A percentile compares a stretch with the other conserved stretches of the same genome.
phyloP scores from a whole-genome alignment of 495 filamentous ascomycete genomes.

The Friedmanniomyces endolithicus region DNA sequence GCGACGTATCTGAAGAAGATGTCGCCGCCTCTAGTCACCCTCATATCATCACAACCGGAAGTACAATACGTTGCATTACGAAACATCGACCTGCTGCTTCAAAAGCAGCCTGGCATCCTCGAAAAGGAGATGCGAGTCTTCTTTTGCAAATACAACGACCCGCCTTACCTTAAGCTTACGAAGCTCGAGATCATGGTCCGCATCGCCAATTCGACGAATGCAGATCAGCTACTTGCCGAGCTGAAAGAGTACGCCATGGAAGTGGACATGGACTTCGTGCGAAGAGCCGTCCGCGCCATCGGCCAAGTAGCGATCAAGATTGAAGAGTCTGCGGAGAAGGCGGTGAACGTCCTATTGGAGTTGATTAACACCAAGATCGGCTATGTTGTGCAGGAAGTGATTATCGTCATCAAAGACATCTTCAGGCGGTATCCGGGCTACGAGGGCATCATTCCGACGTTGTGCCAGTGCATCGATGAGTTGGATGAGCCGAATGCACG shows the following conservation, averaged over 20 bases:
- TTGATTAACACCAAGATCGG: slow-evolving; percentile 95
- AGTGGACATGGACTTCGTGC: slow-evolving; percentile 98
- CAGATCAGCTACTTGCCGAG: slow-evolving; percentile 86
- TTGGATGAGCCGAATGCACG: slow-evolving; percentile 88
- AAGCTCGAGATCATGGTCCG: slow-evolving; percentile 99
- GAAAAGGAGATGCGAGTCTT: slow-evolving; percentile 96
- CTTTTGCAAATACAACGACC: slow-evolving; percentile 99
- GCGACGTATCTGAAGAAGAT: slow-evolving; percentile 90
- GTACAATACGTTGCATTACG: slow-evolving; percentile 94
- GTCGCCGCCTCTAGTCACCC: slow-evolving; percentile 90
- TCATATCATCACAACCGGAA: slow-evolving; percentile 89
- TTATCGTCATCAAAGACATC: slow-evolving; percentile 97
- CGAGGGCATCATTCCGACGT: slow-evolving; percentile 90
- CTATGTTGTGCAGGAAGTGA: slow-evolving; percentile 96
- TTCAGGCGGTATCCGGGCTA: slow-evolving; percentile 96
- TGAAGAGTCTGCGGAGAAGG: slow-evolving; percentile 82
- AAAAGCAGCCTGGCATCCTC: slow-evolving; percentile 90
- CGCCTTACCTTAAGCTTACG: slow-evolving; percentile 91
- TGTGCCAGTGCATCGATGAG: slow-evolving; percentile 95
- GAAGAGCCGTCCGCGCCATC: slow-evolving; percentile 84
- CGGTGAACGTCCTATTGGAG: slow-evolving; percentile 86
- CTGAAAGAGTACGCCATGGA: slow-evolving; percentile 95
- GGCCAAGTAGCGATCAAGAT: slow-evolving; percentile 98
- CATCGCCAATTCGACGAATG: slow-evolving; percentile 95
- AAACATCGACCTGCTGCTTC: slow-evolving; percentile 89